Percentiles rank a stretch among this genome's conserved stretches.
Conservation (phyloP, 1,284 basidiomycete species). For the Ustilago nuda region DNA sequence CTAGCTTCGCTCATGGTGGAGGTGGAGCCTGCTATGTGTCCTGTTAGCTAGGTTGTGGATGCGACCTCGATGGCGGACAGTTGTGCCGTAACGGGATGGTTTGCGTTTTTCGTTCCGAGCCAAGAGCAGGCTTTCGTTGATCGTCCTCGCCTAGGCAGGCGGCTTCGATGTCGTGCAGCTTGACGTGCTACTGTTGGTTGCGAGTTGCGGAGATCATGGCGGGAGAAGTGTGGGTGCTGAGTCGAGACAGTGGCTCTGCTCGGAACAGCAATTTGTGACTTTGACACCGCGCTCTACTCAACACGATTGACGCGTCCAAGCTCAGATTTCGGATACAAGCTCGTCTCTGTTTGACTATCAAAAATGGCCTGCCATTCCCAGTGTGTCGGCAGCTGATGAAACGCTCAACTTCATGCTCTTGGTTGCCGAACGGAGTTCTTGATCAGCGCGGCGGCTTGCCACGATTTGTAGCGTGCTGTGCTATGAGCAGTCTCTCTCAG, state of each 20-base stretch:
- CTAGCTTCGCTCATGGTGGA: slow-evolving; percentile 35
- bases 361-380: background rate
- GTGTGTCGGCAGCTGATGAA: background rate
- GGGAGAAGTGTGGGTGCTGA: background rate
- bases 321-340: background rate
- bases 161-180: background rate
- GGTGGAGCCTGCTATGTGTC: background rate
- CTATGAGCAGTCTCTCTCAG: no score
- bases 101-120: background rate
- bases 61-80: background rate
- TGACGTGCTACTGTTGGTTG: background rate
- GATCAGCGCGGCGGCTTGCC: no score
- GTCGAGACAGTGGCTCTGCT: background rate
- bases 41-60: background rate
- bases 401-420: no score
- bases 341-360: background rate
- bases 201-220: background rate
- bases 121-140: background rate
- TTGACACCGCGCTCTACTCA: slow-evolving; percentile 2
- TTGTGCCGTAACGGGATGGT: background rate
- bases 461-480: no score
- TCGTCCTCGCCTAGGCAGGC: background rate
- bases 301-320: slow-evolving; percentile 6
- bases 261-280: background rate
- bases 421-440: no score